Conservation (phyloP, 2,329 filamentous ascomycete genomes). For the Sclerotinia nivalis region DNA sequence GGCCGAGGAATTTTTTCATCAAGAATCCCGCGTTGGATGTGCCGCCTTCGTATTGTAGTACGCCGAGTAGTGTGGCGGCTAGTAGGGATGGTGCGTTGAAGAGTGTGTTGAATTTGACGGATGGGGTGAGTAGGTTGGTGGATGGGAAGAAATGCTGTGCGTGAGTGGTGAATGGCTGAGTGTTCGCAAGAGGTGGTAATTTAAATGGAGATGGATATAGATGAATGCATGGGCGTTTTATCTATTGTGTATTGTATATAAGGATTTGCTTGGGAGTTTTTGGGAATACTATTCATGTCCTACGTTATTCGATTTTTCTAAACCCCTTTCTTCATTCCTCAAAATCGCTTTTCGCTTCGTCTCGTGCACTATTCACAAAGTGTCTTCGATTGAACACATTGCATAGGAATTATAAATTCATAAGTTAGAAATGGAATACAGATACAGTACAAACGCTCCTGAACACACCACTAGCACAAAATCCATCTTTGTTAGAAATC, state of each 20-base stretch:
- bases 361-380: too few species aligned
- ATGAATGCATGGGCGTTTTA: background rate
- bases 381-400: too few species aligned
- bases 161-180: background rate
- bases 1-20: conserved; percentile 60
- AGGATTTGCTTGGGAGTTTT: too few species aligned
- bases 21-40: conserved; percentile 61
- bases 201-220: too few species aligned
- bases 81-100: background rate
- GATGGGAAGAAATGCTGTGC: conserved; percentile 15
- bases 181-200: background rate
- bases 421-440: background rate
- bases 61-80: conserved; percentile 65
- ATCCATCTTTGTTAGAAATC: too few species aligned
- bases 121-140: conserved; percentile 21
- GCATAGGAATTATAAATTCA: background rate
- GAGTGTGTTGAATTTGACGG: conserved; percentile 21
- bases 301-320: background rate
- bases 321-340: background rate
- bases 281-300: background rate
- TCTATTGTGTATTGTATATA: background rate
- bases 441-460: too few species aligned
- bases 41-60: conserved; percentile 65
- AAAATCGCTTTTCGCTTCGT: background rate
- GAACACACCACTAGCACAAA: too few species aligned